Conservation (phyloP, 2,329 filamentous ascomycete genomes). For the Fusarium sp. region DNA sequence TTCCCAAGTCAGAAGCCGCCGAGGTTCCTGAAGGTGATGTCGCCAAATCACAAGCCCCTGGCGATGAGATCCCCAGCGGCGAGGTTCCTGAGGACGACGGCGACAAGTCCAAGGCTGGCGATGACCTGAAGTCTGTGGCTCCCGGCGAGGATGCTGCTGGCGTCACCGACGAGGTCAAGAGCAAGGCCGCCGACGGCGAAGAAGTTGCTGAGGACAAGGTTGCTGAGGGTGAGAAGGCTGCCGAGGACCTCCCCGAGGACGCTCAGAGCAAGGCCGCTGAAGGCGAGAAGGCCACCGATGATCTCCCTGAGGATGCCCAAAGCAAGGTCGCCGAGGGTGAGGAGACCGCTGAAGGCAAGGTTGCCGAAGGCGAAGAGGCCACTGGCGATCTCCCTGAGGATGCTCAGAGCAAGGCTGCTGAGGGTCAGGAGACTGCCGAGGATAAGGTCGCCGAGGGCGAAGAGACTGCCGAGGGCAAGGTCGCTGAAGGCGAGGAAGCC, state of each 20-base stretch:
- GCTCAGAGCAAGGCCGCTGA: slow-evolving; percentile 6
- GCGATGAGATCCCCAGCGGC: slow-evolving; percentile 4
- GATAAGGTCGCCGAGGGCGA: neutral
- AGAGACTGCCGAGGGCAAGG: slow-evolving; percentile 41
- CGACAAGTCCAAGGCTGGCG: slow-evolving; percentile 39
- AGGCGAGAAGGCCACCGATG: neutral
- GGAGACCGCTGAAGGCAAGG: slow-evolving; percentile 7
- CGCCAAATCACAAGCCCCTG: slow-evolving; percentile 28
- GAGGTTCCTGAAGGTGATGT: slow-evolving; percentile 38
- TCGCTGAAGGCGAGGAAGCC: slow-evolving; percentile 31
- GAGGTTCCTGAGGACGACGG: slow-evolving; percentile 18
- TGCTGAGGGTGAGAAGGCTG: slow-evolving; percentile 10
- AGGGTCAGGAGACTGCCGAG: slow-evolving; percentile 11
- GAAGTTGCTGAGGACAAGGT: slow-evolving; percentile 46
- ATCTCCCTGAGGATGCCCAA: neutral
- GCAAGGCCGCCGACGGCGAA: slow-evolving; percentile 37
- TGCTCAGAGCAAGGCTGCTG: neutral
- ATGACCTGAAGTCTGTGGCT: slow-evolving; percentile 60
- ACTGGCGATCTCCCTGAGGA: neutral
- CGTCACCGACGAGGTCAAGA: slow-evolving; percentile 43
- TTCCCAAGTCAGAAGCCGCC: slow-evolving; percentile 34
- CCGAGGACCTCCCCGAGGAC: neutral
- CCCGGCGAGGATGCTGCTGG: slow-evolving; percentile 48
- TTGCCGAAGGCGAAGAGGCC: slow-evolving; percentile 7
- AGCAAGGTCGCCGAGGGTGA: slow-evolving; percentile 12